These are phyloP conservation scores for Hypomyces rosellus DNA, from an alignment of 2,329 filamentous ascomycete species.

Conservation along the genomic window DNA sequence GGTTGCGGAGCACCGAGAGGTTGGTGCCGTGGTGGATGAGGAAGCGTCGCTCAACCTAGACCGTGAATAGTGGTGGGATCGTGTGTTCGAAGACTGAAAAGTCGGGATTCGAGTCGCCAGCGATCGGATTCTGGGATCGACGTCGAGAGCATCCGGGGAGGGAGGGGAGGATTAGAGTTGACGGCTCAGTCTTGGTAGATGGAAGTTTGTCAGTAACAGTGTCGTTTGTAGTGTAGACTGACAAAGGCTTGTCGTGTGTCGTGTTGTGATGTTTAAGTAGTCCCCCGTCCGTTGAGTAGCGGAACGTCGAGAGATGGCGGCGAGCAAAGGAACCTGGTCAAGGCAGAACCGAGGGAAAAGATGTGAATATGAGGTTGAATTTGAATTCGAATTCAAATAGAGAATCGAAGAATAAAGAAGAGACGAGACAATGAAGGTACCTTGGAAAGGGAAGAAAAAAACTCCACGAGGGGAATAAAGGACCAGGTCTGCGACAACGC, in stretches of 20 bases:
- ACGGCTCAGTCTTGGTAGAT: conserved; percentile 3
- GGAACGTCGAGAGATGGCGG: conserved; percentile 5
- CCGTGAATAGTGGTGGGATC: not conserved
- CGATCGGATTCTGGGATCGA: conserved; percentile 4
- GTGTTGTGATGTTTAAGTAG: not conserved
- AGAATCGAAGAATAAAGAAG: conserved; percentile 7
- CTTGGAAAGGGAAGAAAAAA: not conserved
- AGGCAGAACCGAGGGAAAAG: not conserved
- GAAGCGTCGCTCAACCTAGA: not conserved
- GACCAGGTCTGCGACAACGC: conserved; percentile 2
- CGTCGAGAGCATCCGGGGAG: conserved; percentile 8
- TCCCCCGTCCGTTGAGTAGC: conserved; percentile 7
- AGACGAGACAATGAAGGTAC: not conserved
- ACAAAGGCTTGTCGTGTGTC: too few relatives aligned
- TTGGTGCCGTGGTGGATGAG: not conserved
- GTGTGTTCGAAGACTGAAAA: not conserved
- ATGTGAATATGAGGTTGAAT: not conserved
- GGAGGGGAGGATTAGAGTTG: not conserved
- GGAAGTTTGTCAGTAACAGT: too few relatives aligned
- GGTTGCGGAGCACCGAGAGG: too few relatives aligned
- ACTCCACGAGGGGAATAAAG: not conserved
- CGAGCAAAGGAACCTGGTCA: conserved; percentile 2
- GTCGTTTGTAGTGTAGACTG: too few relatives aligned
- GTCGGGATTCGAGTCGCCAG: conserved; percentile 9
- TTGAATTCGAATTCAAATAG: conserved; percentile 1